Percentiles rank a stretch among this genome's conserved stretches.
Evolutionary conservation across 805 yeast genomes (phyloP).

Genomic region (Zygosaccharomyces gambellarensis): DNA sequence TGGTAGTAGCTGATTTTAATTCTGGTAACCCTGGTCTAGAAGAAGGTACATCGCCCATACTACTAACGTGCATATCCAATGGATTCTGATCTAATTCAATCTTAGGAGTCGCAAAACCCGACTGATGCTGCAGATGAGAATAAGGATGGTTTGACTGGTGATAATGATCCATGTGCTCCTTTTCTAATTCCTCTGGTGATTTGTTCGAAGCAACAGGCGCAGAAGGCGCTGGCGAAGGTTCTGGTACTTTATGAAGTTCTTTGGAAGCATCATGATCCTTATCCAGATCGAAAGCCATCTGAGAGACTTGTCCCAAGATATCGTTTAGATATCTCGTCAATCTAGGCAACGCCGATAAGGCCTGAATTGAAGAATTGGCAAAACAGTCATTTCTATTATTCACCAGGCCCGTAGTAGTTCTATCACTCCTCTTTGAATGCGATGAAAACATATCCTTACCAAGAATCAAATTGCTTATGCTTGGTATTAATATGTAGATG

Average conservation of each 20-base stretch:
- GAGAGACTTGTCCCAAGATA: constrained; percentile 23
- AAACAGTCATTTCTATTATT: constrained; percentile 87
- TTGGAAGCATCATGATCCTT: constrained; percentile 5
- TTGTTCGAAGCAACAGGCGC: neutral
- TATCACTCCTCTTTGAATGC: constrained; percentile 54
- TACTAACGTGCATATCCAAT: constrained; percentile 6
- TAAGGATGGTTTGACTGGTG: constrained; percentile 4
- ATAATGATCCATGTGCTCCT: constrained; percentile 3
- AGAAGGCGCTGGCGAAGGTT: neutral
- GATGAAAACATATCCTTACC: constrained; percentile 18
- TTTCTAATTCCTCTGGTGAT: neutral
- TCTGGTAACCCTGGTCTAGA: constrained; percentile 8
- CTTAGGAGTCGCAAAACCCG: constrained; percentile 3
- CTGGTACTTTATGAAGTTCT: neutral
- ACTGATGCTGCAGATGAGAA: neutral
- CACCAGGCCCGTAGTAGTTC: constrained; percentile 73
- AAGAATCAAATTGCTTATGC: constrained; percentile 10
- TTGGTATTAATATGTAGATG: constrained; percentile 21
- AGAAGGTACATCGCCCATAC: constrained; percentile 6
- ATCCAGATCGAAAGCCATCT: constrained; percentile 11
- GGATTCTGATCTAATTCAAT: constrained; percentile 10
- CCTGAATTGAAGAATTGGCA: constrained; percentile 86
- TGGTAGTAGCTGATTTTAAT: constrained; percentile 15
- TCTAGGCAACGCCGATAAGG: constrained; percentile 57
- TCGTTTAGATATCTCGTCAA: constrained; percentile 52